Evolutionary conservation across 805 yeast species (phyloP), one percentile per base, ranked within the genome.

Genomic region (Candida stauntonica): DNA sequence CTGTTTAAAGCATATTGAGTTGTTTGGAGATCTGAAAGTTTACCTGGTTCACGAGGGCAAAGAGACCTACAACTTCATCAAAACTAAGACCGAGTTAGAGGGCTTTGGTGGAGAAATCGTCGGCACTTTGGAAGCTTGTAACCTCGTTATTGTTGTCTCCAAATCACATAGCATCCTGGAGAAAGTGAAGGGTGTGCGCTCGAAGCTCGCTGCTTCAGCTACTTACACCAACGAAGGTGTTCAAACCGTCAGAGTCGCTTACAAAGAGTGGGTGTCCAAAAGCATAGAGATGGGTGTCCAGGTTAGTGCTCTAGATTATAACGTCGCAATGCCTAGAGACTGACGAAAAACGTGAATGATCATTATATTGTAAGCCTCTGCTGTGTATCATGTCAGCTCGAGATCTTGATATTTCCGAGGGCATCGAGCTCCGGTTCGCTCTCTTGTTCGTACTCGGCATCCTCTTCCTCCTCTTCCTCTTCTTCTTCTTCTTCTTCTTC

Each of bases 51-150:
- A 60, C 1, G 38, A 30, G 3, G 41, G 45, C 21, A 21, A 14
- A 13, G 43, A 29, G 4, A 29, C 19, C 5, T 44, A 40, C 30
- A 34, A 29, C 35, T 39, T 20, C 34, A 39, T 16, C 35, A 42
- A 28, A 23, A 45, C 19, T 29, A 45, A 13, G 41, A 26, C 40
- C 6, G 55, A 59, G 20, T 61, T 73, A 13, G 61, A 63, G 23
- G 50, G 57, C 17, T 67, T 73, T 34, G 80, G 76, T 17, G 85
- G 78, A 1, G 59, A 55, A 3, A 31, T 64, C 4, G 51, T 66
- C 0, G 43, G 48, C 3, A 39, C 46, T 1, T 17, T 68, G 1
- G 41, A 36, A 3, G 55, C 57, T 4, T 61, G 70, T 30, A 62
- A 70, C 26, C 51, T 69, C 16, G 61, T 77, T 5, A 60, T 79